These are phyloP conservation scores for Solidago caesia DNA, from an alignment of 129 eudicot species.

Conservation along the genomic window DNA sequence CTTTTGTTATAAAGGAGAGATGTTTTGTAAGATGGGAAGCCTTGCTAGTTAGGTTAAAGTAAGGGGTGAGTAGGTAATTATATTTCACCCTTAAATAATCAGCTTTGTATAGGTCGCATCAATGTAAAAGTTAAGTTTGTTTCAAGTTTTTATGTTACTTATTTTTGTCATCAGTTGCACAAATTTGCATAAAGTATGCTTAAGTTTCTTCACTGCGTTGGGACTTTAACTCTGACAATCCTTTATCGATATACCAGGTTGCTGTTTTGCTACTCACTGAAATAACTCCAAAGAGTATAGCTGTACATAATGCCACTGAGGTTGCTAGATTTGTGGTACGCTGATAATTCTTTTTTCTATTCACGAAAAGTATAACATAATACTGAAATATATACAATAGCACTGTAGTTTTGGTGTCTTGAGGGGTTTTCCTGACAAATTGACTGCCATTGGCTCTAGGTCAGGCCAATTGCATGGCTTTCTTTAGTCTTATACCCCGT, in stretches of 20 bases:
- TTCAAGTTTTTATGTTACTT: too few relatives aligned
- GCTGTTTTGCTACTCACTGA: constrained; percentile 93
- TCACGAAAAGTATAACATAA: constrained; percentile 13
- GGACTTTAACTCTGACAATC: not conserved
- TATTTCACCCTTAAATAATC: too few relatives aligned
- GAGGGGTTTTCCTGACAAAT: constrained; percentile 28
- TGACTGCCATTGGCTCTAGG: constrained; percentile 56
- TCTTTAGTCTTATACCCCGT: constrained; percentile 88
- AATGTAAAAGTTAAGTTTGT: too few relatives aligned
- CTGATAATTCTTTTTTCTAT: constrained; percentile 17
- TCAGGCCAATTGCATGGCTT: constrained; percentile 99
- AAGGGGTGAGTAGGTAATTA: too few relatives aligned
- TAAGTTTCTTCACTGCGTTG: not conserved
- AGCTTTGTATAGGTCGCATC: too few relatives aligned
- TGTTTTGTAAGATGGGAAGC: too few relatives aligned
- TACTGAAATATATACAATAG: not conserved
- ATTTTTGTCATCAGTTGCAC: too few relatives aligned
- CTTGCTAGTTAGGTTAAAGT: too few relatives aligned
- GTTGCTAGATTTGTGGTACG: constrained; percentile 99
- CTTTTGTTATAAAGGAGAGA: too few relatives aligned
- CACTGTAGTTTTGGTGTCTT: not conserved
- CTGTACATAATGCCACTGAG: constrained; percentile 97
- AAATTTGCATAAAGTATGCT: too few relatives aligned
- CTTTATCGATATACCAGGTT: constrained; percentile 48
- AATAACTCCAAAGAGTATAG: constrained; percentile 97